A percentile compares a stretch with the other conserved stretches of the same genome.
Evolutionary conservation across 441 rosid genomes (phyloP).

Genomic region (Macaranga tanarius): DNA sequence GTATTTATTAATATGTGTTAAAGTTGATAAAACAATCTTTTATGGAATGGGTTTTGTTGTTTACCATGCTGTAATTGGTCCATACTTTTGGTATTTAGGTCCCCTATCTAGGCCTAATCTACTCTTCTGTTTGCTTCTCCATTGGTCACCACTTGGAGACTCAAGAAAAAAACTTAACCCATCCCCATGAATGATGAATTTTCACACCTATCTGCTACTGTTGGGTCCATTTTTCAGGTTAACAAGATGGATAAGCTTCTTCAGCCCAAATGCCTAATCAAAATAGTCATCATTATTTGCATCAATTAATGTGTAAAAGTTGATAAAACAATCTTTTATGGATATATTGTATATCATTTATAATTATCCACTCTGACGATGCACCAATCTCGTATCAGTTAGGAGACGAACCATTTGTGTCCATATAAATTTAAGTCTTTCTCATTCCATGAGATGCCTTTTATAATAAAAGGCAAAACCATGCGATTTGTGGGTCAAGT

Average conservation of each 20-base stretch:
- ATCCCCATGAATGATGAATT: constrained; percentile 2
- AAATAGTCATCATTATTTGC: not conserved
- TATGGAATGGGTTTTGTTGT: constrained; percentile 3
- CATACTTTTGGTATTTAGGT: constrained; percentile 18
- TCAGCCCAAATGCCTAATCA: not conserved
- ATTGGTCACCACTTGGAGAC: not conserved
- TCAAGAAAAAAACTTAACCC: not conserved
- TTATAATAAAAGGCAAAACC: no score
- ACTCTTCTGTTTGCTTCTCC: not conserved
- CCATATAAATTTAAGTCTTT: no score
- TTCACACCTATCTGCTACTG: constrained; percentile 13
- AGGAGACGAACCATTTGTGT: no score
- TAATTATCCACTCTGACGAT: no score
- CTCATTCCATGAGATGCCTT: no score
- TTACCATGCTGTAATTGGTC: constrained; percentile 30
- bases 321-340: no score
- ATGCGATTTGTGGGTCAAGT: no score
- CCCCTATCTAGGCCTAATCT: constrained; percentile 10
- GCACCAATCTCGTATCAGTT: no score
- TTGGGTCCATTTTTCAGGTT: constrained; percentile 36
- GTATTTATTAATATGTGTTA: no score
- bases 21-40: no score
- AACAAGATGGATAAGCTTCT: no score
- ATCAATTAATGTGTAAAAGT: not conserved
- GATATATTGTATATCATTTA: no score